These are phyloP conservation scores for Physcomitrellopsis africana DNA, from an alignment of 225 moss, liverwort and hornwort species.

Conservation along the genomic window DNA sequence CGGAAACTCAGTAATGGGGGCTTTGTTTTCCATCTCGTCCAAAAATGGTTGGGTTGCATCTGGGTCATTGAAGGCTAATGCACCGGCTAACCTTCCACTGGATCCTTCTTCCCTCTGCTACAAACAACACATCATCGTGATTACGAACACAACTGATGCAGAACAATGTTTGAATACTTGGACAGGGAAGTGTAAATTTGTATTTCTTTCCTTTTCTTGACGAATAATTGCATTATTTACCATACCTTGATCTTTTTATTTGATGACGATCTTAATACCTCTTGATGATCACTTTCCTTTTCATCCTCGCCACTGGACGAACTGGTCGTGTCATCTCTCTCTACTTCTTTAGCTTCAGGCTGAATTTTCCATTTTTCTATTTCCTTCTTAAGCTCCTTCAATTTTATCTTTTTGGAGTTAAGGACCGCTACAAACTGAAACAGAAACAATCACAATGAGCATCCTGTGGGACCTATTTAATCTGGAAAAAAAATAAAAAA, in stretches of 20 bases:
- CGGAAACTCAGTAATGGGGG: background rate
- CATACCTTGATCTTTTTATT: conserved; percentile 28
- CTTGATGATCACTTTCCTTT: conserved; percentile 41
- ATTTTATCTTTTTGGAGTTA: conserved; percentile 76
- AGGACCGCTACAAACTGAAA: conserved; percentile 80
- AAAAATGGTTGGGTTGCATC: conserved; percentile 59
- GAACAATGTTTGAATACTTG: background rate
- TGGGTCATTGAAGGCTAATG: conserved; percentile 25
- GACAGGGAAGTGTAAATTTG: background rate
- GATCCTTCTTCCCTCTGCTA: conserved; percentile 32
- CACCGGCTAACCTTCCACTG: conserved; percentile 1
- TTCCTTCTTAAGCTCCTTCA: conserved; percentile 59
- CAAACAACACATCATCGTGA: conserved; percentile 24
- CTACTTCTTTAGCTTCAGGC: conserved; percentile 28
- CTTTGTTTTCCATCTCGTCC: conserved; percentile 26
- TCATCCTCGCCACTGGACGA: conserved; percentile 64
- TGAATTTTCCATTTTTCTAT: conserved; percentile 27
- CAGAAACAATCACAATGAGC: conserved; percentile 20
- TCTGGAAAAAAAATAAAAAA: too few relatives aligned
- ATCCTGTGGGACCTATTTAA: background rate
- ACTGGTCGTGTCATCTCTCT: conserved; percentile 41
- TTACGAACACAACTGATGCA: background rate
- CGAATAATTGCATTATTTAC: conserved; percentile 16
- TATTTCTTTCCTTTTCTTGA: background rate
- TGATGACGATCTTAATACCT: background rate